Evolutionary conservation across 371 early-diverging fungal genomes (phyloP).

Genomic region (Mortierella sp.): DNA sequence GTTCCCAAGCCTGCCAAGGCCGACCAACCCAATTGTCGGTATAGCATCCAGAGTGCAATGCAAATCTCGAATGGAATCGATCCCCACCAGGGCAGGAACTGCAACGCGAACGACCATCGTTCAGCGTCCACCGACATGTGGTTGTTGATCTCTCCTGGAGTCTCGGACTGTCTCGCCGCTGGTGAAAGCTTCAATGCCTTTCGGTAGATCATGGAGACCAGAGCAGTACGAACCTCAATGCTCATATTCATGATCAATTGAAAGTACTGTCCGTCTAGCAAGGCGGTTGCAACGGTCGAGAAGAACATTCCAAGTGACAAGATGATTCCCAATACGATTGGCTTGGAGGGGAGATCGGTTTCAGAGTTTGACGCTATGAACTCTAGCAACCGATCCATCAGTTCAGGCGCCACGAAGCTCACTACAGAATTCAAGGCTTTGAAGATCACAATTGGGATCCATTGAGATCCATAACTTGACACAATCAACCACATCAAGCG

Average conservation of each 20-base stretch:
- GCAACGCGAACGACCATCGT: conserved; percentile 23
- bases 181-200: conserved; percentile 86
- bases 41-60: conserved; percentile 51
- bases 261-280: conserved; percentile 12
- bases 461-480: conserved; percentile 14
- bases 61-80: conserved; percentile 31
- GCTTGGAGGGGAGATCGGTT: no score
- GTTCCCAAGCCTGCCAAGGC: conserved; percentile 61
- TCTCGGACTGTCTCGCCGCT: conserved; percentile 79
- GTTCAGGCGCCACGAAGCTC: conserved; percentile 23
- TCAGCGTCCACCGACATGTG: conserved; percentile 82
- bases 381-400: conserved; percentile 24
- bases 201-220: conserved; percentile 88
- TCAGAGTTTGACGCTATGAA: conserved; percentile 19
- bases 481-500: conserved; percentile 13
- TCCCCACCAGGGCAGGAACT: conserved; percentile 21
- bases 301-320: conserved; percentile 29
- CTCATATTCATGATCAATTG: conserved; percentile 53
- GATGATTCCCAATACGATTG: conserved; percentile 5
- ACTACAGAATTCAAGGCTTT: conserved; percentile 12
- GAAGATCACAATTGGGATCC: conserved; percentile 18
- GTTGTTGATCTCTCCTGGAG: conserved; percentile 82
- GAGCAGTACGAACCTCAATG: conserved; percentile 74
- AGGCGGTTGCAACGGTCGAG: conserved; percentile 13
- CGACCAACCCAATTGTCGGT: conserved; percentile 60